Evolutionary conservation across 352 stramenopile genomes (phyloP).

Genomic region (Aphanomyces stellatus): DNA sequence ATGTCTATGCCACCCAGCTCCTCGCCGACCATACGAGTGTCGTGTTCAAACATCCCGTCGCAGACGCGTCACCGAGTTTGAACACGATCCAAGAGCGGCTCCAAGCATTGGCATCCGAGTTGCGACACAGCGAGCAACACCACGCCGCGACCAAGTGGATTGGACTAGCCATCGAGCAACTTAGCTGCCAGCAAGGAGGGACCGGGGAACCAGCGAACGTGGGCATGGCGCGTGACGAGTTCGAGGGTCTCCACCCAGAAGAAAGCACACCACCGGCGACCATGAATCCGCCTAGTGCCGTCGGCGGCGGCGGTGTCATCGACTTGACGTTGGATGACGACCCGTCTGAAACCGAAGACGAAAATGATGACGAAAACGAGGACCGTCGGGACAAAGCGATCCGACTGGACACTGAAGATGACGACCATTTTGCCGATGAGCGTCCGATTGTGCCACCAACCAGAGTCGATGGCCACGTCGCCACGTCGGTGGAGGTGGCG

Average conservation of each 20-base stretch:
- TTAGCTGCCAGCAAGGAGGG: not conserved
- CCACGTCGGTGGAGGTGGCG: too few species aligned
- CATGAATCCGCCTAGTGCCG: too few species aligned
- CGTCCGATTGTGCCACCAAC: too few species aligned
- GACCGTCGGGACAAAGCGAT: too few species aligned
- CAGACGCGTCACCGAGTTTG: not conserved
- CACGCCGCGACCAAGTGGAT: slow-evolving; percentile 1
- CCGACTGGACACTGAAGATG: too few species aligned
- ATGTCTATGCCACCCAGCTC: not conserved
- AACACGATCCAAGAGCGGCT: not conserved
- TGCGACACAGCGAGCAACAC: not conserved
- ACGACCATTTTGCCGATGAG: too few species aligned
- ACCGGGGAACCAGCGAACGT: too few species aligned
- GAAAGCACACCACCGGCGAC: too few species aligned
- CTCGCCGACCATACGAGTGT: not conserved
- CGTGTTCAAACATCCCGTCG: not conserved
- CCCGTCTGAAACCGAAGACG: not conserved
- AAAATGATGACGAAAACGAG: not conserved
- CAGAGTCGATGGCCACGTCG: too few species aligned
- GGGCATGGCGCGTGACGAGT: too few species aligned
- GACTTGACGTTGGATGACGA: not conserved
- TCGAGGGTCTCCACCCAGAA: too few species aligned
- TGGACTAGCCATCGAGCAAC: not conserved
- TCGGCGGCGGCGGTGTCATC: not conserved
- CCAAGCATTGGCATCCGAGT: not conserved